phyloP scores from a whole-genome alignment of 805 yeast species.

The Candida patagonica region DNA sequence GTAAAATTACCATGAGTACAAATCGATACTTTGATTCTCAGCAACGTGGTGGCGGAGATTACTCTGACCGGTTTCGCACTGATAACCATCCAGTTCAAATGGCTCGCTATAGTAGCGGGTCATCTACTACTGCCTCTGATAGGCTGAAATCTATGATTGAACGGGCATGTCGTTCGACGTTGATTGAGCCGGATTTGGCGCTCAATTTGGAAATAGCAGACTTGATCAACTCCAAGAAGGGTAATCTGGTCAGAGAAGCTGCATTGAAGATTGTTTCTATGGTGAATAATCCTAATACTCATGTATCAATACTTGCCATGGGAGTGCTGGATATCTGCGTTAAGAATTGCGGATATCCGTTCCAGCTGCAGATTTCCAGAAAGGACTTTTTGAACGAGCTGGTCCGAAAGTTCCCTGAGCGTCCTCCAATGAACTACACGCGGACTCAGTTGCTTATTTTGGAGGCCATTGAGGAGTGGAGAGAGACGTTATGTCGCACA shows the following conservation, averaged over 20 bases:
- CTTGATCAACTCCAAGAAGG: slow-evolving; percentile 85
- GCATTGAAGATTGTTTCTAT: slow-evolving; percentile 76
- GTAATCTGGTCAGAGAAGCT: slow-evolving; percentile 84
- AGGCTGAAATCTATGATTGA: slow-evolving; percentile 31
- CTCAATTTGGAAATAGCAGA: slow-evolving; percentile 90
- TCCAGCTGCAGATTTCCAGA: slow-evolving; percentile 88
- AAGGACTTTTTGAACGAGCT: slow-evolving; percentile 91
- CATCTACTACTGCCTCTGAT: slow-evolving; percentile 13
- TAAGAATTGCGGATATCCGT: slow-evolving; percentile 96
- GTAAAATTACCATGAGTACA: slow-evolving; percentile 1
- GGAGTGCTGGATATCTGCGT: slow-evolving; percentile 74
- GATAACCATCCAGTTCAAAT: slow-evolving; percentile 12
- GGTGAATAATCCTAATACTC: slow-evolving; percentile 74
- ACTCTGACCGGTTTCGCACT: slow-evolving; percentile 26
- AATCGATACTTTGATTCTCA: slow-evolving; percentile 11
- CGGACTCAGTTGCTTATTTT: slow-evolving; percentile 76
- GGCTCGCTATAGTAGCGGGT: slow-evolving; percentile 1
- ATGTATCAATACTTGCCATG: slow-evolving; percentile 75
- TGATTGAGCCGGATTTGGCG: slow-evolving; percentile 79
- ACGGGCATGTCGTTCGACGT: slow-evolving; percentile 80
- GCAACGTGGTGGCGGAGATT: slow-evolving; percentile 13
- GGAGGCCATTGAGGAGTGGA: slow-evolving; percentile 95
- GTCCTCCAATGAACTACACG: slow-evolving; percentile 80
- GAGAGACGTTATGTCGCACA: slow-evolving; percentile 85
- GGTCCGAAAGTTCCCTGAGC: slow-evolving; percentile 88